Evolutionary conservation across 2,329 filamentous ascomycete genomes (phyloP), one percentile per base, ranked within the genome.

Genomic region (Neopestalotiopsis sp.): DNA sequence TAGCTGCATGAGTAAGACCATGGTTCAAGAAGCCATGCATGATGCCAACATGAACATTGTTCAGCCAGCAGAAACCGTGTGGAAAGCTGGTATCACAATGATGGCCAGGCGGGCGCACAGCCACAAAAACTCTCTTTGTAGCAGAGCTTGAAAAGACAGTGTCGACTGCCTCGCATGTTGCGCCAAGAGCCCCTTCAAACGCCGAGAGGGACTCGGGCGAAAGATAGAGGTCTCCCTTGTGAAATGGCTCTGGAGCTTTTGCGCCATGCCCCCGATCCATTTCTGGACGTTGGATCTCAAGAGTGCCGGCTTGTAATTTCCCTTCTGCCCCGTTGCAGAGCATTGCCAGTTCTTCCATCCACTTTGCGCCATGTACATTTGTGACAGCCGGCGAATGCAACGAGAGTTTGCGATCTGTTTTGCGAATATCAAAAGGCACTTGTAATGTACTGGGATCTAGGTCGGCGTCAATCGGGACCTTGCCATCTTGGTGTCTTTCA

Each of bases 61-160:
- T 99, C 65, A 99, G 83, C 95, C 96, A 99, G 82, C 96, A 99
- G 78, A 99, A 99, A 0, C 96, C 96, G 2, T 95, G 98, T 0
- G 96, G 96, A 74, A 92, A 91, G 64, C 92, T 89, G 4, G 94
- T 90, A 2, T 95, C 97, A 81, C 96, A 99, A 78, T 99, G 96
- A 78, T 99, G 96, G 1, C 96, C 96, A 0, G 96, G 96, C 4
- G 96, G 96, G 40, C 96, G 90, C 64, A 98, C 92, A 34, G 92
- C 95, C 64, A 98, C 94, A 78, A 99, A 99, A 0, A 95, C 94
- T 67, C 94, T 90, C 60, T 88, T 90, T 28, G 92, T 91, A 6
- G 89, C 87, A 3, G 82, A 81, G 2, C 82, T 80, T 57, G 68
- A 85, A 74, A 98, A 96, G 3, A 98, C 91, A 0, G 90, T 85